A percentile compares a stretch with the other conserved stretches of the same genome.
These are phyloP conservation scores for Pyricularia sp. DNA, from an alignment of 2,329 filamentous ascomycete genomes.

Conservation along the genomic window DNA sequence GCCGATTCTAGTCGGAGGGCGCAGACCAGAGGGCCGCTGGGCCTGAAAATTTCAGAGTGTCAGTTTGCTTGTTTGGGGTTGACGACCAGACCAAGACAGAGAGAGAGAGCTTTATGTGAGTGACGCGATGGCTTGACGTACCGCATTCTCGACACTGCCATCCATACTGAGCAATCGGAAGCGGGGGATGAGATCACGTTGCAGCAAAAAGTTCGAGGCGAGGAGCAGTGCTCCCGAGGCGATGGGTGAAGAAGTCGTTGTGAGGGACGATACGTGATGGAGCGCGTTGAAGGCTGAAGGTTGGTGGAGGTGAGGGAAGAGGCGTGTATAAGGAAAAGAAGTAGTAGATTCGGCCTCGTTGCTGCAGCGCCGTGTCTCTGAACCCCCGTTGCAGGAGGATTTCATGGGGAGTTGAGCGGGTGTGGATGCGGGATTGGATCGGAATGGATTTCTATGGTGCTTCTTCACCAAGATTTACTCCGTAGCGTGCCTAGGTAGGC, in stretches of 20 bases:
- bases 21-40: slow-evolving; percentile 6
- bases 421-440: not conserved
- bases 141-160: slow-evolving; percentile 10
- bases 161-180: slow-evolving; percentile 8
- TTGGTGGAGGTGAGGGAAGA: not conserved
- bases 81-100: too few species aligned
- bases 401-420: not conserved
- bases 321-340: not conserved
- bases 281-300: not conserved
- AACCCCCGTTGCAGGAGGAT: not conserved
- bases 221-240: slow-evolving; percentile 24
- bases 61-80: not conserved
- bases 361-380: not conserved
- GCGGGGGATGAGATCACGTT: slow-evolving; percentile 6
- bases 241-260: slow-evolving; percentile 16
- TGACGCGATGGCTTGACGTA: slow-evolving; percentile 11
- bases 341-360: not conserved
- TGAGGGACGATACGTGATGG: slow-evolving; percentile 8
- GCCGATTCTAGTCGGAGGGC: slow-evolving; percentile 11
- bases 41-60: not conserved
- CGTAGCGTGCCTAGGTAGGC: not conserved
- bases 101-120: not conserved
- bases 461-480: not conserved
- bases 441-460: not conserved
- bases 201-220: slow-evolving; percentile 18